Conservation (phyloP, 2,329 filamentous ascomycete genomes). For the Nothophaeocryptopus gaeumannii region DNA sequence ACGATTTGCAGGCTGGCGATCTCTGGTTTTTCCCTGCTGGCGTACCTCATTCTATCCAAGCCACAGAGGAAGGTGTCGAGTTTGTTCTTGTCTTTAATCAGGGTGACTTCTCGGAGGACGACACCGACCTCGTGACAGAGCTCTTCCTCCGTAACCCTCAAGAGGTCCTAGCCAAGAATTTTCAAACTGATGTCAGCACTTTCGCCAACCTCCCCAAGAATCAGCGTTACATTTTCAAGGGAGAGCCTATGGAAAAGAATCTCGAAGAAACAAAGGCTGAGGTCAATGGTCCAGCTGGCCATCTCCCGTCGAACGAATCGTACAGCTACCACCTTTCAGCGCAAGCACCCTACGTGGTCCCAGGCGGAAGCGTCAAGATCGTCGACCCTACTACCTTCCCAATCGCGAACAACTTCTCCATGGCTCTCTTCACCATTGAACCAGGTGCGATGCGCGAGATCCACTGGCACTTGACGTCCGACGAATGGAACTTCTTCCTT, state of each 20-base stretch:
- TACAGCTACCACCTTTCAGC: conserved; percentile 45
- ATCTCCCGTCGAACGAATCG: conserved; percentile 23
- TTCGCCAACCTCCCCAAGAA: conserved; percentile 38
- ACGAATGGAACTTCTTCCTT: conserved; percentile 52
- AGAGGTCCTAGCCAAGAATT: conserved; percentile 39
- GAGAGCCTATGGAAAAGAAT: background rate
- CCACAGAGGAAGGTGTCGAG: conserved; percentile 53
- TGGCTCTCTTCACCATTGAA: conserved; percentile 56
- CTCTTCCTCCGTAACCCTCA: conserved; percentile 30
- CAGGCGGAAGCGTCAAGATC: conserved; percentile 59
- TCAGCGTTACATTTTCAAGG: conserved; percentile 43
- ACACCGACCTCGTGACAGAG: conserved; percentile 54
- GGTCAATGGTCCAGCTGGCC: conserved; percentile 8
- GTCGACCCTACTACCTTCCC: conserved; percentile 58
- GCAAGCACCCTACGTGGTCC: conserved; percentile 50
- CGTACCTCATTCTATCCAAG: conserved; percentile 30
- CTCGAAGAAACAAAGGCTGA: background rate
- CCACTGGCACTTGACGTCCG: conserved; percentile 60
- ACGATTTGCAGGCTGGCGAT: conserved; percentile 42
- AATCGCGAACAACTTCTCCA: conserved; percentile 53
- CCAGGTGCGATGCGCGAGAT: conserved; percentile 62
- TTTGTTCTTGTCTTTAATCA: conserved; percentile 61
- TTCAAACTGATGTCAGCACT: conserved; percentile 32
- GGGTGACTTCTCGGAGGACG: conserved; percentile 57
- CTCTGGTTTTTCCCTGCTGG: conserved; percentile 57